Conservation (phyloP, 176 grass and related monocot species). For the Juncus effusus region DNA sequence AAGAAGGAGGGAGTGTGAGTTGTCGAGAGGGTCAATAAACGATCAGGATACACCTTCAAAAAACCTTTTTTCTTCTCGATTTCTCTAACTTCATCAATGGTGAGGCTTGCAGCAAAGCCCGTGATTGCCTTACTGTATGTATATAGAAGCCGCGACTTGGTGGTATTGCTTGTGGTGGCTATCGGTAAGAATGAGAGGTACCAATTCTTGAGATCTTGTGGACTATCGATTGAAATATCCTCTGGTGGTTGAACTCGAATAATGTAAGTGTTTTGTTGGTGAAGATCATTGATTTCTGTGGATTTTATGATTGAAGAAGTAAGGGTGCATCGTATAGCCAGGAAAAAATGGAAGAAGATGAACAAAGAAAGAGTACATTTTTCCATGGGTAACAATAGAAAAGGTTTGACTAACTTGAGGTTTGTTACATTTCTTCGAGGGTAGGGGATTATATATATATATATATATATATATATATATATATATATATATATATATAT, state of each 20-base stretch:
- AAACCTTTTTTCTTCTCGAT: conserved; percentile 30
- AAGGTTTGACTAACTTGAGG: no score
- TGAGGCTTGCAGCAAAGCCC: conserved; percentile 41
- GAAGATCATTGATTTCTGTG: neutral
- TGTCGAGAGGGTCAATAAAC: neutral
- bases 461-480: no score
- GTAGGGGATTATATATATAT: no score
- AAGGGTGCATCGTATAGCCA: no score
- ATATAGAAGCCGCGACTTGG: conserved; percentile 31
- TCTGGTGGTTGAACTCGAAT: conserved; percentile 26
- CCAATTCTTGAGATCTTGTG: conserved; percentile 10
- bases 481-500: no score
- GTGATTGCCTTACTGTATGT: conserved; percentile 33
- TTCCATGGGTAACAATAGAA: no score
- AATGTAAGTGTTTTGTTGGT: conserved; percentile 11
- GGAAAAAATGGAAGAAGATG: no score
- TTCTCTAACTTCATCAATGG: conserved; percentile 2
- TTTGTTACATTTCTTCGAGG: no score
- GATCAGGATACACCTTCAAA: conserved; percentile 23
- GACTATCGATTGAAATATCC: neutral
- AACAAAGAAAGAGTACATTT: no score
- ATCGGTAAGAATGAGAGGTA: conserved; percentile 37
- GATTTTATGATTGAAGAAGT: no score
- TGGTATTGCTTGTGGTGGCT: neutral
- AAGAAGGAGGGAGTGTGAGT: conserved; percentile 15